Base-by-base conservation (phyloP, 768 basidiomycete genomes). In the Hericium erinaceus region DNA sequence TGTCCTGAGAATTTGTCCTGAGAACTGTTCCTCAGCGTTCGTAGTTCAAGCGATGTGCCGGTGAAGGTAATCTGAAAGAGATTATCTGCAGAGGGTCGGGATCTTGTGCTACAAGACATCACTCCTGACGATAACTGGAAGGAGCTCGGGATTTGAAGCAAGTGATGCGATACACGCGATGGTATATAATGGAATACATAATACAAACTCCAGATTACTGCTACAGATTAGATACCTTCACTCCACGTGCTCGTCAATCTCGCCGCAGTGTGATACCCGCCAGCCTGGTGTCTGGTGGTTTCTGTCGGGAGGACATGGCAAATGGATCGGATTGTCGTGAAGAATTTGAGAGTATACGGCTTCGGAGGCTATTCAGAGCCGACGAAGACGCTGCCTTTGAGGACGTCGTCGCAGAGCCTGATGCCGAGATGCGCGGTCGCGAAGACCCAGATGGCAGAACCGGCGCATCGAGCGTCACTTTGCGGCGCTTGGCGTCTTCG, bases 401-500 rank as follows among this genome's bases (percentile, higher is more conserved):
- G 41, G 57, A 48, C 8, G 54, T 13, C 20, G 46, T 18, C 9
- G 57, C 18, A 39, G 55, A 60, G 3, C 40, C 57, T 3, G 60
- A 52, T 12, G 58, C 20, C 10, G 39, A 56, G 12, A 52, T 6
- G 3, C n/a, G 57, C 13, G 24, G 49, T 37, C 57, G 49, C 28
- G 20, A 12, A 1, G 53, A 49, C 4, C 24, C 26, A 6, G 60
- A 16, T 18, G 50, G 8, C 12, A 61, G 20, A 26, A 61, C 28
- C 1, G 60, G 62, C 6, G 48, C 55, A 18, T 64, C 62, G 10
- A 63, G 48, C 4, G 63, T 65, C 15, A 72, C n/a, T 56, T 60
- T 80, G 54, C 78, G 77, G 54, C 77, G 76, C 67, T 85, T 84
- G 37, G 61, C 59, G 18, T 67, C 71, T 38, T 79, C 76, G 40